Conservation (phyloP, 2,329 filamentous ascomycete species). For the Botrytis squamosa region DNA sequence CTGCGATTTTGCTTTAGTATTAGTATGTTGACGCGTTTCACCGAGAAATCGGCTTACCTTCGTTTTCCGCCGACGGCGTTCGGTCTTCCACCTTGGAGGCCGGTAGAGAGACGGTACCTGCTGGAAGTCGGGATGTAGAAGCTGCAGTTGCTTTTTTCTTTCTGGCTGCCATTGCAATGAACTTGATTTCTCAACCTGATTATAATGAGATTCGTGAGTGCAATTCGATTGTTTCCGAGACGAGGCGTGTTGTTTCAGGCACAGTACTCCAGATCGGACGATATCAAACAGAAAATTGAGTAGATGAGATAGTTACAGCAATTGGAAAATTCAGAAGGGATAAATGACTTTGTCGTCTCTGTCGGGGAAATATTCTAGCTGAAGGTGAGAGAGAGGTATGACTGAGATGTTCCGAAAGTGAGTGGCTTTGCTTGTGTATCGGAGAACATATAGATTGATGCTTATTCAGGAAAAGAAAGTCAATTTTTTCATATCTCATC, state of each 20-base stretch:
- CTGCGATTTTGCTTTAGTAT: background rate
- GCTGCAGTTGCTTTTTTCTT: background rate
- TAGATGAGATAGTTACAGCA: background rate
- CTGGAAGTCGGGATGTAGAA: background rate
- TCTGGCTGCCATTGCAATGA: background rate
- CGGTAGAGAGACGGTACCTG: background rate
- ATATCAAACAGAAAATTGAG: background rate
- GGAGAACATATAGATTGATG: background rate
- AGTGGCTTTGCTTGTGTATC: background rate
- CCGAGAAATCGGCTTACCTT: background rate
- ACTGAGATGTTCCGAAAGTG: background rate
- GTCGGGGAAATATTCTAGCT: background rate
- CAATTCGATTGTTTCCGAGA: background rate
- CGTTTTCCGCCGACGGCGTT: background rate
- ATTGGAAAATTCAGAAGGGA: background rate
- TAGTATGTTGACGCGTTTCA: no score
- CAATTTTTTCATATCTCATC: background rate
- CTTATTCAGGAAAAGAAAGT: background rate
- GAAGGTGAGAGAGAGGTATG: accelerated
- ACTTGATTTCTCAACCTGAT: background rate
- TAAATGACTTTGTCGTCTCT: accelerated
- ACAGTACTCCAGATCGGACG: background rate
- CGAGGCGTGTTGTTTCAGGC: no score
- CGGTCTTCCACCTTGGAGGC: background rate
- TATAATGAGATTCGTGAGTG: accelerated